Evolutionary conservation across 352 stramenopile genomes (phyloP).

Genomic region (Plasmopara viticola): DNA sequence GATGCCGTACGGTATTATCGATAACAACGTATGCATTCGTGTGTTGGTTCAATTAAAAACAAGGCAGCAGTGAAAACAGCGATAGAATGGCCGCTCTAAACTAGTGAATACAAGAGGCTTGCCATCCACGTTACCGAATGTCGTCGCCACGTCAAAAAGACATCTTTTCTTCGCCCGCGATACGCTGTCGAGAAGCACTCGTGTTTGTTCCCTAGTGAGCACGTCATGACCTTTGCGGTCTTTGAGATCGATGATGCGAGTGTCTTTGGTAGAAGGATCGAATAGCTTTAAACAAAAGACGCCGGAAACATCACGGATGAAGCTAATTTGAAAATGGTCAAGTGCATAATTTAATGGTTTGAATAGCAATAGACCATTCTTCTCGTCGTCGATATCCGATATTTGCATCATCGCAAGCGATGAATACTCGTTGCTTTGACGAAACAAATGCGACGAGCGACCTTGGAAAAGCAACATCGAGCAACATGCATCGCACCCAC

Average conservation of each 20-base stretch:
- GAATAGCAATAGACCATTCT: slow-evolving; percentile 22
- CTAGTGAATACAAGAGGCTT: slow-evolving; percentile 8
- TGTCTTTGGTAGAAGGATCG: background rate
- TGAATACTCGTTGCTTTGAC: slow-evolving; percentile 17
- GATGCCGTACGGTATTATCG: too few relatives aligned
- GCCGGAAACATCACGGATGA: background rate
- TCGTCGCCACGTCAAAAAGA: slow-evolving; percentile 9
- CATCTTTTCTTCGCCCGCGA: slow-evolving; percentile 8
- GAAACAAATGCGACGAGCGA: slow-evolving; percentile 17
- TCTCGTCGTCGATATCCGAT: slow-evolving; percentile 25
- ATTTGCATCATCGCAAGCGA: slow-evolving; percentile 20
- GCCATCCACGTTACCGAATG: slow-evolving; percentile 14
- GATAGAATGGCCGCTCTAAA: slow-evolving; percentile 10
- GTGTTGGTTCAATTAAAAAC: too few relatives aligned
- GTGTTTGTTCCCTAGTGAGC: slow-evolving; percentile 3
- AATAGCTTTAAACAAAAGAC: slow-evolving; percentile 1
- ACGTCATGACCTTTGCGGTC: slow-evolving; percentile 5
- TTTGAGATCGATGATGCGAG: slow-evolving; percentile 6
- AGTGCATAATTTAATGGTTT: slow-evolving; percentile 17
- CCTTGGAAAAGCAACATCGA: slow-evolving; percentile 17
- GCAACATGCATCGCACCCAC: slow-evolving; percentile 20
- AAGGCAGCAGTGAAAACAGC: too few relatives aligned
- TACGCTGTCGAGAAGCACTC: slow-evolving; percentile 6
- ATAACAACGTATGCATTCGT: too few relatives aligned
- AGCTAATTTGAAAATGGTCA: slow-evolving; percentile 13